Evolutionary conservation across 768 basidiomycete genomes (phyloP).

Genomic region (Mycena floridula): DNA sequence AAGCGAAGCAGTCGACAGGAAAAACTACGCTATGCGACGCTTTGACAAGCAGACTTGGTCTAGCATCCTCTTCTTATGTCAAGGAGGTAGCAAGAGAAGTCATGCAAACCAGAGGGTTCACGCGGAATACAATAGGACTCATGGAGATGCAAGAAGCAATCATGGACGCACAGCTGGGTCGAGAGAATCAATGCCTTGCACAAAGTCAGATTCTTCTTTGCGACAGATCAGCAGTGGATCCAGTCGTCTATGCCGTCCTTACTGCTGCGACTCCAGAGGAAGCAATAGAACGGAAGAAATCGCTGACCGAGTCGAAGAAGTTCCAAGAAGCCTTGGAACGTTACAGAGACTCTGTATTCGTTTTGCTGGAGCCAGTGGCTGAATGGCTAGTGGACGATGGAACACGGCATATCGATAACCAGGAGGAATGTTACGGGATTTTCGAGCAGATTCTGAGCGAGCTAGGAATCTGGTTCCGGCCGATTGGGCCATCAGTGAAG

Average conservation of each 20-base stretch:
- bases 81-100: constrained; percentile 58
- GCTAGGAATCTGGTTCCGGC: constrained; percentile 36
- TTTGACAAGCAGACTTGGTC: constrained; percentile 32
- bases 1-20: constrained; percentile 44
- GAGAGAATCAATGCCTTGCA: constrained; percentile 27
- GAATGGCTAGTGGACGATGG: constrained; percentile 66
- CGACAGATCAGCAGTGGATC: constrained; percentile 62
- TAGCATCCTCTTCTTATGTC: constrained; percentile 36
- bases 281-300: constrained; percentile 24
- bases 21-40: constrained; percentile 63
- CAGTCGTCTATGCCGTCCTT: constrained; percentile 55
- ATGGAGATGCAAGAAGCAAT: constrained; percentile 62
- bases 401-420: constrained; percentile 48
- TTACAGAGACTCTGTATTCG: constrained; percentile 43
- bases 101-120: constrained; percentile 48
- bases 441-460: constrained; percentile 34
- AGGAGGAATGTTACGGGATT: constrained; percentile 28
- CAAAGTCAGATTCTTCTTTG: constrained; percentile 34
- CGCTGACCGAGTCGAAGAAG: constrained; percentile 26
- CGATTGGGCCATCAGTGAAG: constrained; percentile 39
- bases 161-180: constrained; percentile 46
- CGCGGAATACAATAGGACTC: constrained; percentile 39
- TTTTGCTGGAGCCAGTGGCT: constrained; percentile 47
- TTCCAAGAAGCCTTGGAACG: constrained; percentile 35
- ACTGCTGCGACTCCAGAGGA: constrained; percentile 32